Evolutionary conservation across 2,329 filamentous ascomycete genomes (phyloP), one percentile per base, ranked within the genome.

Genomic region (Karstenula rhodostoma): DNA sequence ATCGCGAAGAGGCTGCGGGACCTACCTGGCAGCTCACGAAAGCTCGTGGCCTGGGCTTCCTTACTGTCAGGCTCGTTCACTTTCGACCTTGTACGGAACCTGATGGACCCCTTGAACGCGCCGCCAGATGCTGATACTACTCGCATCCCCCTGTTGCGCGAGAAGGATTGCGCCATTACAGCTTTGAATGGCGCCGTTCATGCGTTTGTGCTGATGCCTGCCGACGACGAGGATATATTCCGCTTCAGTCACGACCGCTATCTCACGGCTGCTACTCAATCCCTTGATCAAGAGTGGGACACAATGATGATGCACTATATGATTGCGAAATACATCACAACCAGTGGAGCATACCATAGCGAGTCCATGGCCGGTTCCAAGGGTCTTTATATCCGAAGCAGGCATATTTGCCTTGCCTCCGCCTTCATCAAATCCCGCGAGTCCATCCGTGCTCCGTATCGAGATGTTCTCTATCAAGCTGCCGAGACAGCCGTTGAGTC

Each of bases 211-310:
- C 84, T 98, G 43, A 87, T 94, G 57, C 86, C 92, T 0, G 92
- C 90, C 22, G 92, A 95, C 63, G 89, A 89, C 1, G 94, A 97
- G 70, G 93, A 97, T 75, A 86, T 89, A 43, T 97, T 97, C 76
- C 84, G 84, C 69, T 97, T 97, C 75, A 89, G 90, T 35, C 94
- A 97, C 75, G 94, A 97, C 76, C 87, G 94, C 55, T 96, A 96
- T 70, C 85, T 93, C 53, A 88, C 91, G 73, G 92, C 92, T 17
- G 89, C 92, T 6, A 83, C 86, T 15, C 67, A 61, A 7, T 61
- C 72, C 3, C 55, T 97, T 54, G 89, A 94, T 72, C 82, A 86
- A 22, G 90, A 91, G 68, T 77, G 71, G 71, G 67, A 77, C 43
- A 74, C 67, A 0, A 62, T 70, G 29, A 60, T 73, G 61, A 97